Conservation (phyloP, 2,329 filamentous ascomycete genomes). For the Colletotrichum australisinense region DNA sequence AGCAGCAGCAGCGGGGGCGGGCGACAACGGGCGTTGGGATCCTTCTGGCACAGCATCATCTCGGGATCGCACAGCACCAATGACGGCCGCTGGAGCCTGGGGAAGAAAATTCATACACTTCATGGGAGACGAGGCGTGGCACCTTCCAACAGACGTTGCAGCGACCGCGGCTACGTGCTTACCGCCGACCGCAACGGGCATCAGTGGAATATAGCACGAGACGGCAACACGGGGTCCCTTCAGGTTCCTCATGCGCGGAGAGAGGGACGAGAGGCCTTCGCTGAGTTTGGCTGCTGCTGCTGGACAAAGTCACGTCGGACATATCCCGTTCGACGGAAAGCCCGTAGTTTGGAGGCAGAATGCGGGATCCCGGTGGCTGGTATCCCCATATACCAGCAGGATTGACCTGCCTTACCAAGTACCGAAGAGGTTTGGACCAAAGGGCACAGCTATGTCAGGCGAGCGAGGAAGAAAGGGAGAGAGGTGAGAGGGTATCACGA, state of each 20-base stretch:
- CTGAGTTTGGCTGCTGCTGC: not conserved
- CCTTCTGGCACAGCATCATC: not conserved
- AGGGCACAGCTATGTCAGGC: not conserved
- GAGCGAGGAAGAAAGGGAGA: not conserved
- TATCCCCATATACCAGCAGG: not conserved
- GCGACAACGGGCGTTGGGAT: not conserved
- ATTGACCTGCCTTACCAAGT: not conserved
- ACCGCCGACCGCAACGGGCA: not conserved
- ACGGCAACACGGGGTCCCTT: not conserved
- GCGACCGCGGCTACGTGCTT: too few species aligned
- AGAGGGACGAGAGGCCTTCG: not conserved
- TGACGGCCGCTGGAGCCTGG: not conserved
- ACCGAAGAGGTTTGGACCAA: not conserved
- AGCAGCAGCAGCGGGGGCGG: not conserved
- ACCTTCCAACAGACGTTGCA: not conserved
- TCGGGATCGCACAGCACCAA: not conserved
- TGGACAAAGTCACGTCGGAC: too few species aligned
- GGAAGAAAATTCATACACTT: too few species aligned
- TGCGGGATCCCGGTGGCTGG: not conserved
- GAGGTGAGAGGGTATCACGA: conserved; percentile 6
- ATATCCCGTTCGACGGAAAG: not conserved
- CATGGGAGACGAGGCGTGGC: not conserved
- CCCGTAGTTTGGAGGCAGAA: not conserved
- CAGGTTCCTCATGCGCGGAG: not conserved
- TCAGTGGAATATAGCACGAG: not conserved